These are phyloP conservation scores for Skeletonema costatum DNA, from an alignment of 108 stramenopile genomes.

Conservation along the genomic window DNA sequence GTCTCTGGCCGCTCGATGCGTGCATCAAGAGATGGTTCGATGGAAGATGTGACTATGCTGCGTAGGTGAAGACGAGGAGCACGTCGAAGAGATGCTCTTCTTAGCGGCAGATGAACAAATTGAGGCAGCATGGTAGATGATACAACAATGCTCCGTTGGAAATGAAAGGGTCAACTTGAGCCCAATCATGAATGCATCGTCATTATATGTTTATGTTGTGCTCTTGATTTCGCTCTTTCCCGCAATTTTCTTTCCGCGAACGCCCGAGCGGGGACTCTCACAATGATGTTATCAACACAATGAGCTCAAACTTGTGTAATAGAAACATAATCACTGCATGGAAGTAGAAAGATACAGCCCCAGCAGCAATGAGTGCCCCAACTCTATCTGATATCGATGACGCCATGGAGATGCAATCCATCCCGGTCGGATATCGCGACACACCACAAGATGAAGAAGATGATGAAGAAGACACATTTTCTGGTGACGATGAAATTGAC, in stretches of 20 bases:
- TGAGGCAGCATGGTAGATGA: not conserved
- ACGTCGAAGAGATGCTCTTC: not conserved
- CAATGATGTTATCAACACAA: no score
- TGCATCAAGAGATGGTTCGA: conserved; percentile 14
- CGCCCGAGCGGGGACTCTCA: no score
- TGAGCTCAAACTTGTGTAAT: no score
- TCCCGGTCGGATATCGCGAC: not conserved
- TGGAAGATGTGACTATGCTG: conserved; percentile 4
- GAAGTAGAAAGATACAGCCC: no score
- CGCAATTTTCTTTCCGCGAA: no score
- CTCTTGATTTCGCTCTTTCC: no score
- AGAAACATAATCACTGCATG: no score
- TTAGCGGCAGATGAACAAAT: not conserved
- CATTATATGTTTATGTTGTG: no score
- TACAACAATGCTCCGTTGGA: no score
- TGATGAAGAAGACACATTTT: not conserved
- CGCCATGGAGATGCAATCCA: not conserved
- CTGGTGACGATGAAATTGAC: not conserved
- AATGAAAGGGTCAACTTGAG: no score
- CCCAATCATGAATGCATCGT: no score
- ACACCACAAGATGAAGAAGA: not conserved
- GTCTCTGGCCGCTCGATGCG: conserved; percentile 2
- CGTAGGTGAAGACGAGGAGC: not conserved
- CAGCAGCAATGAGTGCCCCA: not conserved
- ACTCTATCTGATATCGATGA: not conserved